phyloP scores from a whole-genome alignment of 768 basidiomycete species.

The Termitomyces eurrhizus region DNA sequence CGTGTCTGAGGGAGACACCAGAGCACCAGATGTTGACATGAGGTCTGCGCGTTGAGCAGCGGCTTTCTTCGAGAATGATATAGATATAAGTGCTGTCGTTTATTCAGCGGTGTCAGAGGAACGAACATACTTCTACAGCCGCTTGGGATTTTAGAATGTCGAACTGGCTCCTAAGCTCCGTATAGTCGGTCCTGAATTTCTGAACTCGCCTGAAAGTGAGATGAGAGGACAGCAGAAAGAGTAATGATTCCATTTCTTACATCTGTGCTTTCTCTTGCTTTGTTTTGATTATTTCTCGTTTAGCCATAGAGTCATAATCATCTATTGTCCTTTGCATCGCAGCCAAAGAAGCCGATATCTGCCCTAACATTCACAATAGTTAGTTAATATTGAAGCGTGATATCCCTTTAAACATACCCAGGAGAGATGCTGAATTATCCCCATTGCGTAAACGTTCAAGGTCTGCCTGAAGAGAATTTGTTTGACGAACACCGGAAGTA shows the following conservation, averaged over 20 bases:
- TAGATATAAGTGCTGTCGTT: not conserved
- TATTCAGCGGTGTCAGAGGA: not conserved
- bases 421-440: slow-evolving; percentile 73
- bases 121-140: slow-evolving; percentile 36
- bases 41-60: slow-evolving; percentile 62
- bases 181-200: slow-evolving; percentile 86
- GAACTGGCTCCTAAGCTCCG: slow-evolving; percentile 78
- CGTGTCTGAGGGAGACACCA: slow-evolving; percentile 48
- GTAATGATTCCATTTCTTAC: slow-evolving; percentile 37
- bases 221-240: slow-evolving; percentile 1
- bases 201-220: slow-evolving; percentile 70
- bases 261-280: slow-evolving; percentile 96
- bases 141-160: slow-evolving; percentile 70
- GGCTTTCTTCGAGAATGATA: slow-evolving; percentile 42
- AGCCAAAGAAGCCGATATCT: slow-evolving; percentile 96
- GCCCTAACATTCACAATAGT: slow-evolving; percentile 55
- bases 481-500: slow-evolving; percentile 89
- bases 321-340: slow-evolving; percentile 94
- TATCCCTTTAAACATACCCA: slow-evolving; percentile 54
- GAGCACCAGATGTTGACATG: slow-evolving; percentile 41
- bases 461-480: slow-evolving; percentile 83
- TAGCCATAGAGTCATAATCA: slow-evolving; percentile 96
- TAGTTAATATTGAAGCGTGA: slow-evolving; percentile 13
- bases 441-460: slow-evolving; percentile 78
- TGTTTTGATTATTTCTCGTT: slow-evolving; percentile 91